A percentile compares a stretch with the other conserved stretches of the same genome.
Evolutionary conservation across 2,329 filamentous ascomycete species (phyloP).

Genomic region (Cladosporium colombiae): DNA sequence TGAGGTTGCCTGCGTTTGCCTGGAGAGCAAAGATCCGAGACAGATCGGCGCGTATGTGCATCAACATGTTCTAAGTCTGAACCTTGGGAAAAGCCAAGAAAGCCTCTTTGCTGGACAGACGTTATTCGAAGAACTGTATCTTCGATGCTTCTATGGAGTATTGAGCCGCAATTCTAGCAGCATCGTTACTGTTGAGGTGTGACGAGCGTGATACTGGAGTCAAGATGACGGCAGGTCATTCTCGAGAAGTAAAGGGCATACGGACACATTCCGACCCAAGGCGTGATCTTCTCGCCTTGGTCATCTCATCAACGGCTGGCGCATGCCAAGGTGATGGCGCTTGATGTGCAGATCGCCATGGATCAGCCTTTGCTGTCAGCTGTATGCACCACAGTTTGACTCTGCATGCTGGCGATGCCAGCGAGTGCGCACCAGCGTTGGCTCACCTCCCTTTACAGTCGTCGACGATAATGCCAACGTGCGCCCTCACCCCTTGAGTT

Average conservation of each 20-base stretch:
- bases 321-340: slow-evolving; percentile 1
- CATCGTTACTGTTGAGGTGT: background rate
- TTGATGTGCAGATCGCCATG: background rate
- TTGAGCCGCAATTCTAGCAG: background rate
- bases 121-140: background rate
- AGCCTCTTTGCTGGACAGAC: background rate
- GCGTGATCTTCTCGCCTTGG: background rate
- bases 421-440: background rate
- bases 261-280: background rate
- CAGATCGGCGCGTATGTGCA: background rate
- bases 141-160: background rate
- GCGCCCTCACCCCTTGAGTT: background rate
- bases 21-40: background rate
- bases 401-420: background rate
- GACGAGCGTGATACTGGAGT: background rate
- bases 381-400: background rate
- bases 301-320: background rate
- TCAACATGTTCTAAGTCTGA: background rate
- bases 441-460: background rate
- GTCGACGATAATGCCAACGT: background rate
- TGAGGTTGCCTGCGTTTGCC: background rate
- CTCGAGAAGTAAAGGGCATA: background rate
- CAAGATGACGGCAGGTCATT: background rate
- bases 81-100: background rate
- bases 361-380: background rate